Evolutionary conservation across 805 yeast species (phyloP).

Genomic region (Teunomyces atbi): DNA sequence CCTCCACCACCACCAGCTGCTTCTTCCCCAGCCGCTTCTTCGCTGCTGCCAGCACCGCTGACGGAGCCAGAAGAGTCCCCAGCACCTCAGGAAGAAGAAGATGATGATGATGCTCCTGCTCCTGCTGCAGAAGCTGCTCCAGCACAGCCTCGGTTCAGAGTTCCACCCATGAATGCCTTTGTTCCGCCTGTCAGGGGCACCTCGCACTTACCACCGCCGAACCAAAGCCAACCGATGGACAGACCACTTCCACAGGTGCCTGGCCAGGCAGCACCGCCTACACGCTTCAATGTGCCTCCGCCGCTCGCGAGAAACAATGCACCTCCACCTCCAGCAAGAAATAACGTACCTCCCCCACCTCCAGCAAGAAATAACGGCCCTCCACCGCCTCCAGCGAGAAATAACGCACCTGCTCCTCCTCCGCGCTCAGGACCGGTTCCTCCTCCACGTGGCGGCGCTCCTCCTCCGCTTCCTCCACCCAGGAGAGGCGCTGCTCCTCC

Average conservation of each 20-base stretch:
- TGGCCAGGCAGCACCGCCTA: neutral
- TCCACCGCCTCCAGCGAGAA: constrained; percentile 19
- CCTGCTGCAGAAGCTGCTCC: constrained; percentile 10
- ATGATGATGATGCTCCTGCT: too few species aligned
- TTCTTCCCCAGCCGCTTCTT: constrained; percentile 9
- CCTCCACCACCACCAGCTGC: constrained; percentile 41
- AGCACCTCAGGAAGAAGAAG: constrained; percentile 10
- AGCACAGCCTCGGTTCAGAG: constrained; percentile 28
- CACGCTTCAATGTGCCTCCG: constrained; percentile 4
- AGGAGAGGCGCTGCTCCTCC: constrained; percentile 15
- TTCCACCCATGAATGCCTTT: constrained; percentile 34
- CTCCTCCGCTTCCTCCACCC: constrained; percentile 34
- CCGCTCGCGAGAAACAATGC: constrained; percentile 14
- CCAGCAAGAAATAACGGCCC: constrained; percentile 15
- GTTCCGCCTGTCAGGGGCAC: constrained; percentile 28
- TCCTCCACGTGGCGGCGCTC: constrained; percentile 18
- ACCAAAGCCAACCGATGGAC: constrained; percentile 12
- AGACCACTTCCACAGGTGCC: constrained; percentile 20
- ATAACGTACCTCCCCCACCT: constrained; percentile 15
- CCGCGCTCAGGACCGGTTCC: constrained; percentile 14
- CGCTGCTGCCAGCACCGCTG: constrained; percentile 10
- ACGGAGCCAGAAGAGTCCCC: constrained; percentile 11
- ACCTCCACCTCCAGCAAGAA: constrained; percentile 10
- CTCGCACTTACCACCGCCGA: constrained; percentile 18
- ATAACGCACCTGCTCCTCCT: constrained; percentile 33